Evolutionary conservation across 108 stramenopile species (phyloP), one percentile per base, ranked within the genome.

Genomic region (Skeletonema marinoi): DNA sequence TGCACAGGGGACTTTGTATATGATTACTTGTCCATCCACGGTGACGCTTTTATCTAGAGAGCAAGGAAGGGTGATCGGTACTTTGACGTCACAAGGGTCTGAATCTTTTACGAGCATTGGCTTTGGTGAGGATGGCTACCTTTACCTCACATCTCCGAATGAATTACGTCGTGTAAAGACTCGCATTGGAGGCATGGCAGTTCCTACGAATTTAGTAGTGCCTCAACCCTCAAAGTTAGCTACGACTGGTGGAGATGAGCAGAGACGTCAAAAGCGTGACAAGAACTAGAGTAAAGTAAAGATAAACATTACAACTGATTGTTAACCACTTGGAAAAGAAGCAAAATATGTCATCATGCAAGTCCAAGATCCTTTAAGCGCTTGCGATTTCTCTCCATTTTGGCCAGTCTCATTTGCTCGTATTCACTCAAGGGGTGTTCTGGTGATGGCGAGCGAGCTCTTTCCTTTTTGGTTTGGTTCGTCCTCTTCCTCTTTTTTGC

Each of bases 71-170:
- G 66, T 54, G 12, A 56, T 80, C 44, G 76, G 76, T 29, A 54
- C n/a, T 29, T 41, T 88, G 66, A 51, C 77, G 12, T 76, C 81
- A 16, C 68, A 78, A 56, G 54, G 54, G 4, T 10, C 54, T 8
- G 7, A 21, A 25, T 9, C 19, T 2, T 36, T 61, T 3, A 80
- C 74, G 25, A 77, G 66, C 38, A 30, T 93, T 11, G 85, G 84
- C 16, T 70, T 93, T 78, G 91, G 91, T 4, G 87, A 87, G 63
- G 92, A 93, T 60, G 75, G 78, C 13, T 93, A 87, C 60, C 58
- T 91, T 3, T 93, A 93, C 78, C 42, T 89, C 32, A 77, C 87
- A 7, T 89, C 87, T 19, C 36, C 54, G 6, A 58, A 70, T 56
- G 54, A 71, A 60, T 65, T 93, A 14, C 75, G 71, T 61, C 77